phyloP scores from a whole-genome alignment of 129 eudicot species.

The Helichrysum umbraculigerum region DNA sequence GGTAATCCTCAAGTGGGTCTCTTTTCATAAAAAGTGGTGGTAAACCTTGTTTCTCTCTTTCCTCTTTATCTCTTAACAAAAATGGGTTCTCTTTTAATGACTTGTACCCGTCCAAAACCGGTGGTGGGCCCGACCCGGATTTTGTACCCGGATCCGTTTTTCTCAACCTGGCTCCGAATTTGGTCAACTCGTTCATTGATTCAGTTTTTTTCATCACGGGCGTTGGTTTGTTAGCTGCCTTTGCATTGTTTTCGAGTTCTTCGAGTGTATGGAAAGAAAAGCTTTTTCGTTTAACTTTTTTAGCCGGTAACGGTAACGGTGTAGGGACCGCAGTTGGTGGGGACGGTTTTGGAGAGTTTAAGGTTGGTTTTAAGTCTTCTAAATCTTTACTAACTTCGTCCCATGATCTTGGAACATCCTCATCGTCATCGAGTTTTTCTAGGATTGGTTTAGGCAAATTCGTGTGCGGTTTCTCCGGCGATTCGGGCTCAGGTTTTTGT shows the following conservation, averaged over 20 bases:
- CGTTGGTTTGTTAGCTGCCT: conserved; percentile 14
- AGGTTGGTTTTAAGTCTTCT: conserved; percentile 69
- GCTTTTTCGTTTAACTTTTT: conserved; percentile 51
- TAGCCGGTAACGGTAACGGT: conserved; percentile 14
- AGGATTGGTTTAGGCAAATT: conserved; percentile 54
- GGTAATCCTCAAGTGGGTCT: conserved; percentile 78
- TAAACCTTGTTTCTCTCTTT: conserved; percentile 75
- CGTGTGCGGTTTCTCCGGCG: conserved; percentile 34
- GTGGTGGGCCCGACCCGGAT: conserved; percentile 28
- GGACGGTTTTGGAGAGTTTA: conserved; percentile 40
- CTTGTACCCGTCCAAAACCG: conserved; percentile 40
- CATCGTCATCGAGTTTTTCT: conserved; percentile 63
- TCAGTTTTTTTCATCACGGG: conserved; percentile 44
- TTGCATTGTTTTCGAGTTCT: conserved; percentile 64
- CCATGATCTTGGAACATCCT: conserved; percentile 80
- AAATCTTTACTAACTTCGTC: conserved; percentile 81
- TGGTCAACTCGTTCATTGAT: conserved; percentile 31
- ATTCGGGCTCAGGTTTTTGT: conserved; percentile 12
- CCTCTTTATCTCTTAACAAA: conserved; percentile 54
- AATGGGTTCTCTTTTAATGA: conserved; percentile 78
- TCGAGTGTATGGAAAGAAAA: conserved; percentile 84
- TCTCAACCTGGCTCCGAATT: conserved; percentile 29
- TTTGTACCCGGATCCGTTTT: conserved; percentile 25
- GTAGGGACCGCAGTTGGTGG: conserved; percentile 14
- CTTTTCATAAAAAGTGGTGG: conserved; percentile 37